Percentiles rank a stretch among this genome's conserved stretches.
Conservation (phyloP, 1,284 basidiomycete species). For the Omphalotus olearius region DNA sequence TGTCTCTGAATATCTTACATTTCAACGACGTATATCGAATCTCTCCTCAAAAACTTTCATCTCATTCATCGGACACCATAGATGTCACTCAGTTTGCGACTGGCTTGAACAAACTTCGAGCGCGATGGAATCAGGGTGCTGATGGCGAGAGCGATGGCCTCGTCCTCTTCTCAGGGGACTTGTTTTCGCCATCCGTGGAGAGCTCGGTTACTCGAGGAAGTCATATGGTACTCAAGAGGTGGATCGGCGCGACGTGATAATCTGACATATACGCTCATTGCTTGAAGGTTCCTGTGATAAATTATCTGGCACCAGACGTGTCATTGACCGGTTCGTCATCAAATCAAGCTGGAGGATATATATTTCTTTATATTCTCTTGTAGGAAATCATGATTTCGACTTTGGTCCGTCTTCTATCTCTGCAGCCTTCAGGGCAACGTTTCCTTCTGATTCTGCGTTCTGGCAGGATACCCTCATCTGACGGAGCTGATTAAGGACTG, state of each 20-base stretch:
- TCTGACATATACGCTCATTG: neutral
- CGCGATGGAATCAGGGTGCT: conserved; percentile 42
- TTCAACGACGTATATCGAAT: conserved; percentile 81
- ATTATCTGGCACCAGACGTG: conserved; percentile 65
- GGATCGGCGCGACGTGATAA: conserved; percentile 2
- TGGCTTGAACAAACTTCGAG: conserved; percentile 54
- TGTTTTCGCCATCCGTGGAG: conserved; percentile 69
- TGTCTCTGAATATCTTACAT: conserved; percentile 39
- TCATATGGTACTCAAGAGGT: conserved; percentile 67
- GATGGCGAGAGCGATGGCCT: conserved; percentile 68
- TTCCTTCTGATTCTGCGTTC: neutral
- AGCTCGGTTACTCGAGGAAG: conserved; percentile 86
- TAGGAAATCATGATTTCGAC: conserved; percentile 86
- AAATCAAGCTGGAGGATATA: conserved; percentile 21
- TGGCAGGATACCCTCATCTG: conserved; percentile 74
- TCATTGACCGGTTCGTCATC: conserved; percentile 54
- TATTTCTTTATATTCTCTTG: neutral
- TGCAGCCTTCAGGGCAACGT: neutral
- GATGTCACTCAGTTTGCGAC: conserved; percentile 74
- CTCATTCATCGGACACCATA: conserved; percentile 53
- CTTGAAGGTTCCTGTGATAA: conserved; percentile 75
- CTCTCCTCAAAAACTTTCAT: conserved; percentile 59
- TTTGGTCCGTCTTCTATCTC: conserved; percentile 43
- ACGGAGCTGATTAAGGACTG: conserved; percentile 68
- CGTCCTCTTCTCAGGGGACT: conserved; percentile 83